phyloP scores from a whole-genome alignment of 1,284 basidiomycete genomes.

The Cryptococcus sp. region DNA sequence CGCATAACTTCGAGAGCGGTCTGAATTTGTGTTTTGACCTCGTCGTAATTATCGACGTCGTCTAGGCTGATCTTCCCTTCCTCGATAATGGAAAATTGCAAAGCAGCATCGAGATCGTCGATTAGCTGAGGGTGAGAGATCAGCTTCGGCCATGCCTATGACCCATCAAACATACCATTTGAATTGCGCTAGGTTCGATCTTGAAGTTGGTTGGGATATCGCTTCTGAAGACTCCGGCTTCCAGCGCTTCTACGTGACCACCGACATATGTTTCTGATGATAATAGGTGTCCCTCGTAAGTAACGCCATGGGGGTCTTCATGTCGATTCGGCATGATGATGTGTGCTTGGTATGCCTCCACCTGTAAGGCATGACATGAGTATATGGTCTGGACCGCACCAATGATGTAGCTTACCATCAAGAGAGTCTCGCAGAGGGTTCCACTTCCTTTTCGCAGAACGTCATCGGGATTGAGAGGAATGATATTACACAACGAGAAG shows the following conservation, averaged over 20 bases:
- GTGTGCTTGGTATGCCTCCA: constrained; percentile 86
- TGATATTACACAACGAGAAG: constrained; percentile 99
- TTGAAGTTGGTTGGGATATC: constrained; percentile 97
- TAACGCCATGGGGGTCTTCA: constrained; percentile 87
- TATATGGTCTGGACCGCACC: background rate
- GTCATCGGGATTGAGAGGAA: constrained; percentile 95
- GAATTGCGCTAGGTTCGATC: constrained; percentile 81
- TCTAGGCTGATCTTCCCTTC: constrained; percentile 82
- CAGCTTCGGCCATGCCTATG: constrained; percentile 1
- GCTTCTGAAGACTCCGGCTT: constrained; percentile 96
- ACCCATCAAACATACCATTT: constrained; percentile 62
- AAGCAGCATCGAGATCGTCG: constrained; percentile 86
- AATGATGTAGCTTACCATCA: constrained; percentile 72
- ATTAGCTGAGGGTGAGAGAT: constrained; percentile 66
- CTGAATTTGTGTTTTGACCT: constrained; percentile 80
- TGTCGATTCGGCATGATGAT: constrained; percentile 99
- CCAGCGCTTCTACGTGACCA: constrained; percentile 96
- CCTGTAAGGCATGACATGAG: constrained; percentile 57
- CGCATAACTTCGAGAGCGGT: constrained; percentile 82
- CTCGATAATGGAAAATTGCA: constrained; percentile 84
- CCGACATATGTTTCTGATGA: constrained; percentile 99
- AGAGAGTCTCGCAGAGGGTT: constrained; percentile 93
- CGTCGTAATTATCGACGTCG: constrained; percentile 91
- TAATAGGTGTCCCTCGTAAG: constrained; percentile 93
- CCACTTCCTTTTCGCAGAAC: constrained; percentile 95